phyloP scores from a whole-genome alignment of 2,329 filamentous ascomycete genomes.

The Ceratocystis harringtonii region DNA sequence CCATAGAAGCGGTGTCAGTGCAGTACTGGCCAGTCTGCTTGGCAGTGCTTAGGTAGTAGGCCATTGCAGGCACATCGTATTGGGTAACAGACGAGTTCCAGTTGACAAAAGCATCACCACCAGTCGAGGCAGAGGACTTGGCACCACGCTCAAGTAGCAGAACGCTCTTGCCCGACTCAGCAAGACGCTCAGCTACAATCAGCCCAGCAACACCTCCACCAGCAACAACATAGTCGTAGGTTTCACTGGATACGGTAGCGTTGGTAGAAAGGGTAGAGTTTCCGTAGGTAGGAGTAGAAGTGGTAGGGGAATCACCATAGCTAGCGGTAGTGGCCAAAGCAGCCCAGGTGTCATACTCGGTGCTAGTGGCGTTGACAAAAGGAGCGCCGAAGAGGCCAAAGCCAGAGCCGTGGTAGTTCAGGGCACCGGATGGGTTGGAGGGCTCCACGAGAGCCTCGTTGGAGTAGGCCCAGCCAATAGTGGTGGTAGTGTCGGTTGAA shows the following conservation, averaged over 20 bases:
- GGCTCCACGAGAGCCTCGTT: conserved; percentile 23
- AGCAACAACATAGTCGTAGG: conserved; percentile 24
- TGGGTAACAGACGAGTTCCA: conserved; percentile 47
- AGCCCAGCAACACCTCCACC: conserved; percentile 25
- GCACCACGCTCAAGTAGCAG: conserved; percentile 49
- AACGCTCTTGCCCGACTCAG: conserved; percentile 42
- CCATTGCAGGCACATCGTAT: conserved; percentile 54
- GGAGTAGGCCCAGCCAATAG: conserved; percentile 30
- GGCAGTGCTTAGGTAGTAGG: conserved; percentile 53
- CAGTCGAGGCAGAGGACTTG: conserved; percentile 47
- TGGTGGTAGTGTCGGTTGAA: conserved; percentile 22
- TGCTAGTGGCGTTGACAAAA: conserved; percentile 25
- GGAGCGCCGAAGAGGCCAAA: conserved; percentile 27
- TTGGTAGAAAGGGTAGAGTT: conserved; percentile 36
- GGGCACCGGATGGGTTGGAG: conserved; percentile 23
- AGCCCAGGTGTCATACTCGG: conserved; percentile 21
- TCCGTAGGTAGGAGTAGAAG: conserved; percentile 30
- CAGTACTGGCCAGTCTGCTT: conserved; percentile 50
- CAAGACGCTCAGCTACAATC: conserved; percentile 24
- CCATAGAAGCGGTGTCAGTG: conserved; percentile 55
- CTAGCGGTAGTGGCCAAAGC: conserved; percentile 17
- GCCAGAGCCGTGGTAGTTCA: conserved; percentile 28
- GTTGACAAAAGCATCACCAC: conserved; percentile 48
- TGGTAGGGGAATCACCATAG: conserved; percentile 22
- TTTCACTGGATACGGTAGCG: conserved; percentile 31